Base-by-base conservation (phyloP, 495 filamentous ascomycete species). In the Hyaloscypha finlandica region DNA sequence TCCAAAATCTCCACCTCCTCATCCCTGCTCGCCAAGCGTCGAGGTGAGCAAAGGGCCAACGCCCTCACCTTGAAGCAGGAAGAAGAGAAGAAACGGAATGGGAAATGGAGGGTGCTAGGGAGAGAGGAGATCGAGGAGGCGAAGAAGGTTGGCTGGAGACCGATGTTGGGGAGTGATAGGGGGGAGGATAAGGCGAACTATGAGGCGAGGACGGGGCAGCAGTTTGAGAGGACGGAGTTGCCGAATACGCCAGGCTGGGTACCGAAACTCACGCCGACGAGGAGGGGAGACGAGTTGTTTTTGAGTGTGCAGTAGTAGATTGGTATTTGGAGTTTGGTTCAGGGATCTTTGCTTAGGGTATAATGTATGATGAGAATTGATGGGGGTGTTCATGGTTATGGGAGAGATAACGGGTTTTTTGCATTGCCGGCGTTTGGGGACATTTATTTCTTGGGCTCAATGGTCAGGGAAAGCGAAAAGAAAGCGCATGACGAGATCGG, bases 171-270 rank as follows among this genome's bases (percentile, higher is more conserved):
- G 6, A 62, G 56, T 14, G 57, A 8, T 0, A 35, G 59, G 8
- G 33, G 48, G 32, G 55, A 30, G 59, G 32, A 45, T 20, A 59
- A 52, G 20, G 33, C 32, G 37, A 30, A 25, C 25, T 42, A 30
- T 33, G 37, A 30, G 12, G 61, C n/a, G 33, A 48, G 42, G 16
- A 57, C 12, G 19, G 61, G 5, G 37, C n/a, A 37, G 30, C 33
- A 29, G 35, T 59, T 64, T 52, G 66, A 66, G 66, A 55, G 52
- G 29, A 63, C 56, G 8, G 64, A 66, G 30, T 66, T 80, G 51
- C 82, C 83, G 2, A 74, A 71, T 19, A 85, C 83, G 45, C 83
- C 83, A 0, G 80, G 76, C 1, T 85, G 83, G 81, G 73, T 79
- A 66, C 81, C 83, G n/a, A 74, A 78, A 69, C 58, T 83, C 68